Evolutionary conservation across 148 eudicot species (phyloP).

Genomic region (Agrostemma githago): DNA sequence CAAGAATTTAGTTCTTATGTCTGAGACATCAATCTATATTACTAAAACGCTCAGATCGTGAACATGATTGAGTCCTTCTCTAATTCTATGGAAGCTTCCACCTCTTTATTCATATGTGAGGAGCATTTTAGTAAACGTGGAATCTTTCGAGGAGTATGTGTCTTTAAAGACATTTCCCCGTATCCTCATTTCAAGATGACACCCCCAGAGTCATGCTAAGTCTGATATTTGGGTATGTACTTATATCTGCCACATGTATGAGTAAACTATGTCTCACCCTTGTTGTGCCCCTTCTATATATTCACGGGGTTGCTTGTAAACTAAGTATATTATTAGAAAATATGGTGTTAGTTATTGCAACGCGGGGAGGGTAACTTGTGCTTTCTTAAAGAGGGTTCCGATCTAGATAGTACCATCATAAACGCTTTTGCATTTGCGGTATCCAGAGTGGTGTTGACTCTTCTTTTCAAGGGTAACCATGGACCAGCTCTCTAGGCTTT

Average conservation of each 20-base stretch:
- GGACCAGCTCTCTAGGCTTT: neutral
- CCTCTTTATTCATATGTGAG: too few relatives aligned
- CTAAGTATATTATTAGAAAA: too few relatives aligned
- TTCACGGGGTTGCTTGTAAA: neutral
- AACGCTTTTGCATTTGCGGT: neutral
- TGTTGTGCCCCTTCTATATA: neutral
- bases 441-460: neutral
- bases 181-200: neutral
- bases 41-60: neutral
- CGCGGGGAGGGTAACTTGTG: neutral
- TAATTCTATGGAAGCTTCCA: too few relatives aligned
- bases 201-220: neutral
- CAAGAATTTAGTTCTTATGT: neutral
- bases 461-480: neutral
- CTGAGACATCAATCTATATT: neutral
- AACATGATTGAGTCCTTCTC: too few relatives aligned
- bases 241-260: too few relatives aligned
- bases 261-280: too few relatives aligned
- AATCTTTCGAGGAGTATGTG: neutral
- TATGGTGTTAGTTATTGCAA: too few relatives aligned
- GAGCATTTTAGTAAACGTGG: too few relatives aligned
- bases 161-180: neutral
- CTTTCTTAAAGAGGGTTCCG: neutral
- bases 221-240: too few relatives aligned
- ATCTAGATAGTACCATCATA: neutral